Evolutionary conservation across 2,329 filamentous ascomycete genomes (phyloP).

Genomic region (Gaeumannomyces tritici): DNA sequence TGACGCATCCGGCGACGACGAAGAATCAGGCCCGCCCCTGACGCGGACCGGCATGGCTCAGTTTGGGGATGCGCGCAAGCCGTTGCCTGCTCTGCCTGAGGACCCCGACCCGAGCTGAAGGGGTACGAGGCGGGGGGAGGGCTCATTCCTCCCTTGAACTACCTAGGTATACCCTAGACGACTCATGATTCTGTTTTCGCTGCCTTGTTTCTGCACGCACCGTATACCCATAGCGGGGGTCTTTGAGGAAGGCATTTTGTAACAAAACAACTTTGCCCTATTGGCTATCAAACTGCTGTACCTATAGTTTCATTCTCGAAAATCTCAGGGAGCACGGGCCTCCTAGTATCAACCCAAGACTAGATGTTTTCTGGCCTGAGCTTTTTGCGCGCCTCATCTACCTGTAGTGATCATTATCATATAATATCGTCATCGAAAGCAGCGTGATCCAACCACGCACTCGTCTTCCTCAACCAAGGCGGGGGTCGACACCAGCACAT

Average conservation of each 20-base stretch:
- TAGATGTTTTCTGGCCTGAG: too few relatives aligned
- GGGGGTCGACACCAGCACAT: slow-evolving; percentile 6
- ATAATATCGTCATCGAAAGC: neutral
- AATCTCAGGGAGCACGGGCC: too few relatives aligned
- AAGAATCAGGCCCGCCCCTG: slow-evolving; percentile 5
- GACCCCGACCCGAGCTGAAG: slow-evolving; percentile 15
- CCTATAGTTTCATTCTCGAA: too few relatives aligned
- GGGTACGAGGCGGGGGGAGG: neutral
- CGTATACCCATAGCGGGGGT: neutral
- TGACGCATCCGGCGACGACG: neutral
- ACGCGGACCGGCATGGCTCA: slow-evolving; percentile 11
- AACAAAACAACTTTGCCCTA: neutral
- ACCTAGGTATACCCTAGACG: neutral
- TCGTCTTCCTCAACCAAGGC: slow-evolving; percentile 5
- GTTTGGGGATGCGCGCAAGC: slow-evolving; percentile 15
- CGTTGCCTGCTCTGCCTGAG: slow-evolving; percentile 24
- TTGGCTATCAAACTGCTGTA: too few relatives aligned
- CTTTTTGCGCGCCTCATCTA: too few relatives aligned
- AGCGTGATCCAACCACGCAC: slow-evolving; percentile 3
- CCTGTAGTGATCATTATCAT: neutral
- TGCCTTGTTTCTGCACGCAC: neutral
- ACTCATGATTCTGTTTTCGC: neutral
- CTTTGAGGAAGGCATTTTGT: neutral
- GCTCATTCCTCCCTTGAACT: neutral
- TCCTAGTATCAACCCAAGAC: too few relatives aligned